Conservation (phyloP, 371 early-diverging fungal species). For the Capillidium heterosporum region DNA sequence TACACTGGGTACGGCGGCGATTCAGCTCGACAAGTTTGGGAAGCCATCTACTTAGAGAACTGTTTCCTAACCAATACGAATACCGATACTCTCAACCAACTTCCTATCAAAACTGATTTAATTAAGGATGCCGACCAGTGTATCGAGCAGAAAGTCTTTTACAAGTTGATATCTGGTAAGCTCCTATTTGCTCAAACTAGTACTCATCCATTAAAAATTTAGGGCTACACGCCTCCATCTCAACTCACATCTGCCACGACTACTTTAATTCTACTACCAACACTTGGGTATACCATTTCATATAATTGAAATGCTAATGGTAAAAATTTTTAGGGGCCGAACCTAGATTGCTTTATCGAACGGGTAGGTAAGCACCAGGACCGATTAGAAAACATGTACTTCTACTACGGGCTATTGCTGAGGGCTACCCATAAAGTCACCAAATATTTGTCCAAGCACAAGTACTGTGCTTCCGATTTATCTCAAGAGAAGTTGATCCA, state of each 20-base stretch:
- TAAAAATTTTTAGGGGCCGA: conserved; percentile 27
- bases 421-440: conserved; percentile 68
- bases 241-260: conserved; percentile 89
- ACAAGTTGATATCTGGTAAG: conserved; percentile 75
- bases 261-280: conserved; percentile 69
- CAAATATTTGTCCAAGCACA: conserved; percentile 51
- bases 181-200: background rate
- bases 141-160: conserved; percentile 81
- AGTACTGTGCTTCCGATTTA: conserved; percentile 30
- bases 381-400: conserved; percentile 84
- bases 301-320: background rate
- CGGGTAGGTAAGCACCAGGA: conserved; percentile 81
- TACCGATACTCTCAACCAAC: background rate
- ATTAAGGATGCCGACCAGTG: conserved; percentile 27
- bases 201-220: background rate
- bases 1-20: conserved; percentile 92
- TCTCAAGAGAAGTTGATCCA: conserved; percentile 29
- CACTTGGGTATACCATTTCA: conserved; percentile 47
- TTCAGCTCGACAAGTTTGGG: conserved; percentile 78
- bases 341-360: conserved; percentile 72
- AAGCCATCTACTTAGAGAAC: conserved; percentile 86
- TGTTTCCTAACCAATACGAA: conserved; percentile 52
- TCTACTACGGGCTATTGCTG: conserved; percentile 66
- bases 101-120: background rate
- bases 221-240: conserved; percentile 91